phyloP scores from a whole-genome alignment of 2,329 filamentous ascomycete genomes.

The Shiraia sp. region DNA sequence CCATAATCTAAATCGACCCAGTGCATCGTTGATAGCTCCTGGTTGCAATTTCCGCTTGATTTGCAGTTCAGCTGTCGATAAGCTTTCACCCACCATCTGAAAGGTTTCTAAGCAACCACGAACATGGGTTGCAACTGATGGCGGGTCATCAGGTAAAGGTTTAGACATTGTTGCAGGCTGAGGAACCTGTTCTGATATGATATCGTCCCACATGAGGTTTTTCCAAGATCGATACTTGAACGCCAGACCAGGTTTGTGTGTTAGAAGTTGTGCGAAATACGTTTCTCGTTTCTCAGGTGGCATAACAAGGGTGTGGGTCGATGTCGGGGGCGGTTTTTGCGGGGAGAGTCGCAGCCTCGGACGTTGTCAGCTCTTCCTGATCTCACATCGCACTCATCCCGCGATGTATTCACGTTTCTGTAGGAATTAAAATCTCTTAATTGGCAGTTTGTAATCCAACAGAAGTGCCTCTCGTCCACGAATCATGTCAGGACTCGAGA shows the following conservation, averaged over 20 bases:
- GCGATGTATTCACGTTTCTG: no score
- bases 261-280: no score
- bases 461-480: neutral
- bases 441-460: no score
- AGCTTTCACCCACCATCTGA: slow-evolving; percentile 1
- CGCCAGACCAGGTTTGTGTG: no score
- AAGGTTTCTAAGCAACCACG: slow-evolving; percentile 13
- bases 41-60: slow-evolving; percentile 11
- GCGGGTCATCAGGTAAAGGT: neutral
- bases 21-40: slow-evolving; percentile 16
- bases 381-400: neutral
- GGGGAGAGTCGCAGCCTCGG: slow-evolving; percentile 6
- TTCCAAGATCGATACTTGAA: no score
- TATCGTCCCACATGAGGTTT: no score
- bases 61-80: slow-evolving; percentile 8
- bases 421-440: no score
- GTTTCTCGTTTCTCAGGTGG: no score
- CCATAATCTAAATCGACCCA: slow-evolving; percentile 38
- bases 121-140: slow-evolving; percentile 14
- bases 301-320: neutral
- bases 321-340: slow-evolving; percentile 6
- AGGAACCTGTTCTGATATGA: no score
- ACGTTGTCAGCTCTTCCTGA: neutral
- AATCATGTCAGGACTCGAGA: slow-evolving; percentile 35
- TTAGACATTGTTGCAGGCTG: no score